Evolutionary conservation across 2,329 filamentous ascomycete genomes (phyloP), one percentile per base, ranked within the genome.

Genomic region (Podosphaera xanthii): DNA sequence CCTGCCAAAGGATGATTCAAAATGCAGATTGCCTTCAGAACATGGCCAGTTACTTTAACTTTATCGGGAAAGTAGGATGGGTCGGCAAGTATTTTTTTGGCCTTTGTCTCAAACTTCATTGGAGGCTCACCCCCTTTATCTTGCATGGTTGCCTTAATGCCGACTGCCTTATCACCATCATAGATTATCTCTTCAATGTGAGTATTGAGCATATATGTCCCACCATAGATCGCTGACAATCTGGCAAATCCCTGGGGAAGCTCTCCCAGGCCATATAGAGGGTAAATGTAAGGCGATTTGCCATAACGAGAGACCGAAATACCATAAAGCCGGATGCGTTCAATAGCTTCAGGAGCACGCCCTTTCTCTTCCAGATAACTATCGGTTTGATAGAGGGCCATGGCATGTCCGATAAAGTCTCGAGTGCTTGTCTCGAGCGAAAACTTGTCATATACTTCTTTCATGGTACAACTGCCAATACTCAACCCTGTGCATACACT

Each of bases 251-350:
- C 91, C 74, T 98, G 92, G 42, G 92, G 94, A 60, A 98, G 84
- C 76, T 98, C 92, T 70, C 87, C 92, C 57, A 98, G 82, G 62
- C 92, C 92, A 75, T 98, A 98, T 38, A 97, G 83, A 56, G 92
- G 94, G 78, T 98, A 98, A 76, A 98, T 97, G 77, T 97, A 98
- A 53, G 92, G 94, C 10, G 90, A 97, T 75, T 96, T 97, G 73
- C 92, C 92, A 73, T 97, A 97, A 63, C 91, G 83, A 58, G 90
- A 88, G 74, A 98, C 94, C 36, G 90, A 96, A 79, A 95, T 95
- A 66, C 91, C 94, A 73, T 98, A 98, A 54, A 98, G 79, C 65
- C 87, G 82, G 71, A 98, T 96, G 67, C 91, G 88, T 73, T 91
- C 82, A 67, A 98, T 86, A 60, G 87, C 82, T 70, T 95, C 89